Percentiles rank a stretch among this genome's conserved stretches.
These are phyloP conservation scores for Chrysosporium queenslandicum DNA, from an alignment of 2,329 filamentous ascomycete genomes.

Conservation along the genomic window DNA sequence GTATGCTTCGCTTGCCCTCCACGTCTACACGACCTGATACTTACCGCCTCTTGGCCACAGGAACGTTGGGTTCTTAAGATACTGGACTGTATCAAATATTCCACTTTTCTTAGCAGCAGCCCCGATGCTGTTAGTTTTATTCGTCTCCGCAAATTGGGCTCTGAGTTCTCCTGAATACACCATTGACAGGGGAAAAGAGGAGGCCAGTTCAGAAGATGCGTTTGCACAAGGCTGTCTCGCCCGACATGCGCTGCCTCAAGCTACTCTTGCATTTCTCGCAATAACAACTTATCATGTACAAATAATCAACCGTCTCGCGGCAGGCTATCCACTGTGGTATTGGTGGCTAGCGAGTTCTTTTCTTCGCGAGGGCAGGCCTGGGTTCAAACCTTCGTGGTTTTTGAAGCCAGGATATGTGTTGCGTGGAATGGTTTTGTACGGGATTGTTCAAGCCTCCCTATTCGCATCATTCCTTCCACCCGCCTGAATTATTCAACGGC, in stretches of 20 bases:
- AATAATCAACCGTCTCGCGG: constrained; percentile 80
- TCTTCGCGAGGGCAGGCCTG: constrained; percentile 18
- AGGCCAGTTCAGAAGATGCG: not conserved
- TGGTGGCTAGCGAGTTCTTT: constrained; percentile 56
- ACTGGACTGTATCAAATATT: constrained; percentile 80
- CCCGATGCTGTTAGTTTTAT: constrained; percentile 62
- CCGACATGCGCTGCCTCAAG: constrained; percentile 61
- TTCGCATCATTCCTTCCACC: constrained; percentile 89
- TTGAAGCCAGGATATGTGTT: constrained; percentile 36
- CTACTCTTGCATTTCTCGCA: constrained; percentile 60
- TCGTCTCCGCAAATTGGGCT: constrained; percentile 48
- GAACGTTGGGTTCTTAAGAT: constrained; percentile 77
- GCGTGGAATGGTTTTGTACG: constrained; percentile 70
- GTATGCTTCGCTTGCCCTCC: constrained; percentile 44
- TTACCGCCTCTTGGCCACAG: constrained; percentile 42
- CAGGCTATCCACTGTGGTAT: constrained; percentile 84
- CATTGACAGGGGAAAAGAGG: constrained; percentile 11
- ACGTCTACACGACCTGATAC: not conserved
- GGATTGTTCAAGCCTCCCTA: constrained; percentile 66
- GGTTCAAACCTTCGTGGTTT: constrained; percentile 1
- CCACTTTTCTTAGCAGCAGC: constrained; percentile 77
- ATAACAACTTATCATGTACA: constrained; percentile 82
- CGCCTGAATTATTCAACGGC: too few relatives aligned
- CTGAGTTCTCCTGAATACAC: constrained; percentile 22
- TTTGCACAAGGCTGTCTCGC: constrained; percentile 27